These are phyloP conservation scores for Gaertneriomyces semiglobifer DNA, from an alignment of 192 early-diverging fungal genomes.

Conservation along the genomic window DNA sequence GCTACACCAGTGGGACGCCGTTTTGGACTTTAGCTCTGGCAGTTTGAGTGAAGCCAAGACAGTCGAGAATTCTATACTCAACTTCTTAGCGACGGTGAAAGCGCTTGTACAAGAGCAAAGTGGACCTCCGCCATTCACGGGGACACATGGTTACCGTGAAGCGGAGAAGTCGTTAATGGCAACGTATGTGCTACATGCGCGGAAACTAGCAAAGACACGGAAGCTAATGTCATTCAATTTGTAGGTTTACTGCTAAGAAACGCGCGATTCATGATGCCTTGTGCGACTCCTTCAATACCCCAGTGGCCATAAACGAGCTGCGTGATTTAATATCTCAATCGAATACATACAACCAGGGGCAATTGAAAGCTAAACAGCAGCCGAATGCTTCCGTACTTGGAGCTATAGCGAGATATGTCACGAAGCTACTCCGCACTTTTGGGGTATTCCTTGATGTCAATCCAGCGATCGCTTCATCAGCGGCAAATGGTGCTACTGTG, in stretches of 20 bases:
- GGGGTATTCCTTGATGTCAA: slow-evolving; percentile 68
- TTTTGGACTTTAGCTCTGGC: slow-evolving; percentile 76
- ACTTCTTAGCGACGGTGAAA: slow-evolving; percentile 83
- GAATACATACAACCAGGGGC: slow-evolving; percentile 68
- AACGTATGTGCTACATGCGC: slow-evolving; percentile 34
- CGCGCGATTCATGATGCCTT: slow-evolving; percentile 75
- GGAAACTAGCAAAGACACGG: neutral
- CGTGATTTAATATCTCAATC: slow-evolving; percentile 71
- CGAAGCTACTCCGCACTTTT: slow-evolving; percentile 76
- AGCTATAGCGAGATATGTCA: slow-evolving; percentile 79
- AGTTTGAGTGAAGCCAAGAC: slow-evolving; percentile 74
- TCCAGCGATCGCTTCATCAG: slow-evolving; percentile 56
- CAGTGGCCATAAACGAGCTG: slow-evolving; percentile 73
- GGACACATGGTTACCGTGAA: slow-evolving; percentile 67
- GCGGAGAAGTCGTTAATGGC: slow-evolving; percentile 70
- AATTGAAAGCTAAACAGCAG: slow-evolving; percentile 47
- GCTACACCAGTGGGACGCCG: slow-evolving; percentile 80
- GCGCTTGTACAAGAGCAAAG: slow-evolving; percentile 69
- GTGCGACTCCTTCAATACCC: slow-evolving; percentile 91
- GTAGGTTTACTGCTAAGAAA: slow-evolving; percentile 64
- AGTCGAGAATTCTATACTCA: slow-evolving; percentile 76
- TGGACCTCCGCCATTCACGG: slow-evolving; percentile 54
- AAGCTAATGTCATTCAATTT: neutral
- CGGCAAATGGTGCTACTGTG: slow-evolving; percentile 2
- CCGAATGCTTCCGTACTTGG: slow-evolving; percentile 70